phyloP scores from a whole-genome alignment of 164 flowering plant species.

The Nymphaea thermarum region DNA sequence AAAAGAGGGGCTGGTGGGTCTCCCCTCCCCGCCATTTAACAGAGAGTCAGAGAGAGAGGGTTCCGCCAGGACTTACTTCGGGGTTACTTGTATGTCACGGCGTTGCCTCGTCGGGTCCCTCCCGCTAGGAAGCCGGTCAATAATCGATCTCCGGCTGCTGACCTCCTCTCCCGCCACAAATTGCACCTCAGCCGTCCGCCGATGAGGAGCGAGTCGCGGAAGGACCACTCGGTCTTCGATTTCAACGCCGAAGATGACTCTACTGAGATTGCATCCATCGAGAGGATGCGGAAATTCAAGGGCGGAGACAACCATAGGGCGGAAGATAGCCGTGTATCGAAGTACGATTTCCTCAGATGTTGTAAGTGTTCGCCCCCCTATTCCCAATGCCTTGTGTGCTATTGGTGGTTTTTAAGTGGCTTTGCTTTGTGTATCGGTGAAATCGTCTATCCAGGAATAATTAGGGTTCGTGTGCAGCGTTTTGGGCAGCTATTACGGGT shows the following conservation, averaged over 20 bases:
- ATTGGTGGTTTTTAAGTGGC: no score
- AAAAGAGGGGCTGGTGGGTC: no score
- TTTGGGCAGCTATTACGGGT: neutral
- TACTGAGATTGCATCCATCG: constrained; percentile 6
- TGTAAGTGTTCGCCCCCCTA: constrained; percentile 10
- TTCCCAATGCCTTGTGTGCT: no score
- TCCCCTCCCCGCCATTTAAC: no score
- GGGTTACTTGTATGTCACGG: neutral
- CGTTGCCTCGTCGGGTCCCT: no score
- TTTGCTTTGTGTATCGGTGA: no score
- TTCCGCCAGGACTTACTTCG: neutral
- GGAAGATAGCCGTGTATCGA: constrained; percentile 2
- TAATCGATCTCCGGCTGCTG: neutral
- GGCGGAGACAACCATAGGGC: constrained; percentile 3
- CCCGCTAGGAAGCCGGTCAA: neutral
- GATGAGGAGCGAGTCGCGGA: constrained; percentile 11
- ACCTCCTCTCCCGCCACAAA: neutral
- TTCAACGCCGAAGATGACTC: constrained; percentile 15
- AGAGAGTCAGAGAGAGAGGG: neutral
- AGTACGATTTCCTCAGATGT: constrained; percentile 8
- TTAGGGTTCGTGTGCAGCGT: neutral
- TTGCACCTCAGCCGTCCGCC: neutral
- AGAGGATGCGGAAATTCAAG: neutral
- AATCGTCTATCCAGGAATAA: no score
- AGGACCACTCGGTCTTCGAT: constrained; percentile 10